phyloP scores from a whole-genome alignment of 2,329 filamentous ascomycete genomes.

The Neofusicoccum cordaticola region DNA sequence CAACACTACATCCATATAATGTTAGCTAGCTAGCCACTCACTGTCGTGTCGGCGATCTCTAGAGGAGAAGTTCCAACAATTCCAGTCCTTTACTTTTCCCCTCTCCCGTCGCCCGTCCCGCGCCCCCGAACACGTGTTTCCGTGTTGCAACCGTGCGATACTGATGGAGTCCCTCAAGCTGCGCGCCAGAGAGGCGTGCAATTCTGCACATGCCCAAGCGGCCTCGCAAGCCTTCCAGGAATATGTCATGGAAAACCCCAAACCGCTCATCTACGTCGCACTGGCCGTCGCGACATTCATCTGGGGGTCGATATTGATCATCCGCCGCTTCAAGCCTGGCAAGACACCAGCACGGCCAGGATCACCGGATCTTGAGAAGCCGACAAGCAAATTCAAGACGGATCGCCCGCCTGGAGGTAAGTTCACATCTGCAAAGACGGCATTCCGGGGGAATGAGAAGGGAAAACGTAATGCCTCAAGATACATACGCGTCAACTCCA shows the following conservation, averaged over 20 bases:
- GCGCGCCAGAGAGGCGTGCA: conserved; percentile 19
- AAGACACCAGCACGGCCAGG: conserved; percentile 23
- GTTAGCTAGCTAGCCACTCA: conserved; percentile 2
- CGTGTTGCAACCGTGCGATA: conserved; percentile 19
- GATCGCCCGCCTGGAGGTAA: conserved; percentile 49
- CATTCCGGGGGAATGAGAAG: neutral
- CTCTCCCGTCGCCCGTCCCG: conserved; percentile 18
- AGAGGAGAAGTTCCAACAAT: neutral
- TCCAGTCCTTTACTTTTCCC: neutral
- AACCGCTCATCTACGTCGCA: conserved; percentile 29
- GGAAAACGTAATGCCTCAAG: neutral
- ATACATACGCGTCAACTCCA: neutral
- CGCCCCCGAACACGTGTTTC: neutral
- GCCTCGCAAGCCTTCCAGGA: conserved; percentile 7
- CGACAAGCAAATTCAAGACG: conserved; percentile 28
- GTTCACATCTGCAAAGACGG: conserved; percentile 2
- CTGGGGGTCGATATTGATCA: conserved; percentile 29
- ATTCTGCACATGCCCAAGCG: conserved; percentile 4
- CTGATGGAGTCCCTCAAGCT: conserved; percentile 22
- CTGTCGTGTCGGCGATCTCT: neutral
- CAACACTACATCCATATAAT: neutral
- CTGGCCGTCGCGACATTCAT: conserved; percentile 31
- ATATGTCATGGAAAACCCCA: conserved; percentile 20
- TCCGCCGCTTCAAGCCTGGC: conserved; percentile 29
- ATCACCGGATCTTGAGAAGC: conserved; percentile 47